Evolutionary conservation across 2,329 filamentous ascomycete genomes (phyloP), one percentile per base, ranked within the genome.

Genomic region (Calonectria montana): DNA sequence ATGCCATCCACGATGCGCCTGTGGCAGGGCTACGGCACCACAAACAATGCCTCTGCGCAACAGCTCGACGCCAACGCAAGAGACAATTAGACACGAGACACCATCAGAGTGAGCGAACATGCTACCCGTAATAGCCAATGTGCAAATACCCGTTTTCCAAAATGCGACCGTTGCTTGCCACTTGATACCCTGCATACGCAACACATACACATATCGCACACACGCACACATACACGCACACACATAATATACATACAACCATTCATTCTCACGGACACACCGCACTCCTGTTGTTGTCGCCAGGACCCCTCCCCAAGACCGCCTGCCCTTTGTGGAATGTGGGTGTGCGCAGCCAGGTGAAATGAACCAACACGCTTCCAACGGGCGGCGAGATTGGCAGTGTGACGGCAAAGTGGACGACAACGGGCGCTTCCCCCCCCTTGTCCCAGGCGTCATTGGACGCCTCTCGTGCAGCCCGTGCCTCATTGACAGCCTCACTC

Each of bases 401-500:
- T 70, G 70, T 69, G 72, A 75, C 73, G 63, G 47, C 64, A 71
- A 71, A 67, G 62, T 67, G 71, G 71, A 74, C 57, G 62, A 69
- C 68, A 75, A 75, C 70, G 74, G 74, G 71, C 73, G 76, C 70
- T 75, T 76, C 75, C 68, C 74, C 45, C 64, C 69, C 48, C 57
- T 35, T 37, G 31, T 71, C 53, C 73, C 35, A 23, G 16, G 25
- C 27, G 16, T 57, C 31, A 79, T 79, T 79, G 77, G 77, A 73
- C 76, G 71, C 72, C 71, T 71, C 57, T 57, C 64, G 37, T 74
- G 70, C 70, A 75, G 73, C 68, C 72, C 41, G 67, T 75, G 74
- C 74, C 71, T 67, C 65, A 69, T 45, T 70, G 77, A 76, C 74
- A 79, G 77, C 77, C 77, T 79, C 77, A 79, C 74, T 78, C 61